Evolutionary conservation across 768 basidiomycete genomes (phyloP), one percentile per base, ranked within the genome.

Genomic region (Kwoniella dendrophila): DNA sequence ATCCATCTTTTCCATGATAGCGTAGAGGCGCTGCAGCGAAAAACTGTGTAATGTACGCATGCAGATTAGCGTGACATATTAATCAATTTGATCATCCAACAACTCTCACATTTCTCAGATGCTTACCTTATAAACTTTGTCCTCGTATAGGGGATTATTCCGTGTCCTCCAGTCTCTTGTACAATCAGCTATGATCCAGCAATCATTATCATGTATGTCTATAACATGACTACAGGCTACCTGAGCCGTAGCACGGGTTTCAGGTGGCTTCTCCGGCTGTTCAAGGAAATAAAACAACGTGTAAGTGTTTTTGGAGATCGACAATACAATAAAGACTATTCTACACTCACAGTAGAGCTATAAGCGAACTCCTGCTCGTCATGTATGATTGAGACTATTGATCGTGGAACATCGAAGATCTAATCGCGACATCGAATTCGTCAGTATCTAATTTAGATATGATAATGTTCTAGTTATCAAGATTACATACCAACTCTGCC

Each of bases 101-200:
- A 38, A 38, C 36, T 22, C 18, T 32, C 34, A 20, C 55, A 40
- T n/a, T 43, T 7, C 18, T 1, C 14, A 10, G 11, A 11, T 10
- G 63, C 70, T 44, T 49, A 73, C 72, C 40, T 62, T 69, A 12
- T 33, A 44, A 11, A 34, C 33, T 10, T 29, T 55, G 8, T 49
- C 16, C 26, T 34, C 20, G 20, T 48, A 41, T 4, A 56, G 12
- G 0, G 73, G 73, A 33, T 69, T 71, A 6, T 56, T 58, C n/a
- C 26, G 38, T 5, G 59, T 68, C 7, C 73, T 59, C 73, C 73
- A 75, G 49, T 75, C 73, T 24, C 40, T 67, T 24, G 57, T 30
- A 29, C 63, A 26, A 54, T 73, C 71, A 4, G 66, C 58, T 18
- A 75, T 52, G 2, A 70, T 64, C 27, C 59, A 68, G n/a, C 63